These are phyloP conservation scores for Pyrenopolyporus hunteri DNA, from an alignment of 495 filamentous ascomycete species.

Conservation along the genomic window DNA sequence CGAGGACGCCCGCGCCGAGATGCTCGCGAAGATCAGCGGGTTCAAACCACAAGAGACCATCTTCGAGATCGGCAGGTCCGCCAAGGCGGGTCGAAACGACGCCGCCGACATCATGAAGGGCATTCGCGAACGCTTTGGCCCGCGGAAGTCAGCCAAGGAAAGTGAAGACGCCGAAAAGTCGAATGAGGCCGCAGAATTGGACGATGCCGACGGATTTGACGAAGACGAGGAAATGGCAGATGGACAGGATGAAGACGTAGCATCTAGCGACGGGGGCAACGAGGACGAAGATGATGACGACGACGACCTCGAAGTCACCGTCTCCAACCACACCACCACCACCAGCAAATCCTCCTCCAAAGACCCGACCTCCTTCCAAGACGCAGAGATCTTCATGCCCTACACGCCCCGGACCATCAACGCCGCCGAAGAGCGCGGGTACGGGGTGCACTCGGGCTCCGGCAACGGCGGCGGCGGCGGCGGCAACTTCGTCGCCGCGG, in stretches of 20 bases:
- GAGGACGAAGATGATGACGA: conserved; percentile 67
- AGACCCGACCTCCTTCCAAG: conserved; percentile 63
- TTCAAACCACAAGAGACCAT: conserved; percentile 92
- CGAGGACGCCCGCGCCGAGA: conserved; percentile 76
- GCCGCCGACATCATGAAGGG: conserved; percentile 81
- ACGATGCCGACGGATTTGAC: conserved; percentile 48
- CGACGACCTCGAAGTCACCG: conserved; percentile 82
- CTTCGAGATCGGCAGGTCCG: conserved; percentile 84
- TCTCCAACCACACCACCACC: conserved; percentile 60
- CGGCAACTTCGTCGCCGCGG: conserved; percentile 80
- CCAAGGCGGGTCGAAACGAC: conserved; percentile 64
- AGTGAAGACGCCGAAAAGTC: conserved; percentile 40
- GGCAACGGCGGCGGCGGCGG: conserved; percentile 44
- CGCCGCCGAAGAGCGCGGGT: conserved; percentile 84
- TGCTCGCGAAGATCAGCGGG: conserved; percentile 82
- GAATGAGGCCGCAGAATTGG: conserved; percentile 44
- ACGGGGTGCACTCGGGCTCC: conserved; percentile 85
- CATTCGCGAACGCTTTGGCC: conserved; percentile 65
- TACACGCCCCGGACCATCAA: conserved; percentile 81
- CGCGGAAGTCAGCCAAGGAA: conserved; percentile 45
- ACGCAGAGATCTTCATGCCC: conserved; percentile 93
- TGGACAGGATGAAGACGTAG: neutral
- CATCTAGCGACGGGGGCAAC: conserved; percentile 21
- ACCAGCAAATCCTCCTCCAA: conserved; percentile 43
- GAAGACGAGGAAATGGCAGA: conserved; percentile 35